Evolutionary conservation across 371 early-diverging fungal genomes (phyloP).

Genomic region (Mortierella sp.): DNA sequence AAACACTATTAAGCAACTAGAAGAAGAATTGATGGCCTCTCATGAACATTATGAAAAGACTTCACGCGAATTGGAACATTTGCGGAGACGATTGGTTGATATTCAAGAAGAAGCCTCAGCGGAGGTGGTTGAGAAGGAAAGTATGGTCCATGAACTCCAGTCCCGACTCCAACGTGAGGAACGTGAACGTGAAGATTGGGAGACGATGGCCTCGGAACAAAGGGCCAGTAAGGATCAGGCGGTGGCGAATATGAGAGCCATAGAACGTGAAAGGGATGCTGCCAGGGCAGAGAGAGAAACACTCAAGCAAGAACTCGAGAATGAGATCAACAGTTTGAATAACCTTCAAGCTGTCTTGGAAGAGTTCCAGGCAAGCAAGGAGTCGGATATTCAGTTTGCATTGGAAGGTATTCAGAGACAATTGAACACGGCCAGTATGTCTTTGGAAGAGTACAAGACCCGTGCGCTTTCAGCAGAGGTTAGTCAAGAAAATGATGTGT

Average conservation of each 20-base stretch:
- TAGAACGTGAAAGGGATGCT: constrained; percentile 69
- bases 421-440: constrained; percentile 59
- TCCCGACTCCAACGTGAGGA: constrained; percentile 63
- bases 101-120: constrained; percentile 64
- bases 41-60: constrained; percentile 55
- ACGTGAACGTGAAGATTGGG: constrained; percentile 73
- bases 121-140: constrained; percentile 59
- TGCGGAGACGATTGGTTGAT: constrained; percentile 59
- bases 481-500: constrained; percentile 13
- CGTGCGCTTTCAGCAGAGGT: constrained; percentile 73
- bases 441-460: constrained; percentile 67
- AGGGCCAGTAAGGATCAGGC: constrained; percentile 66
- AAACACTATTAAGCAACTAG: constrained; percentile 50
- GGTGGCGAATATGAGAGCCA: constrained; percentile 64
- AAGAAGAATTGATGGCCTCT: constrained; percentile 51
- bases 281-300: constrained; percentile 63
- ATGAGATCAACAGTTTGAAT: constrained; percentile 69
- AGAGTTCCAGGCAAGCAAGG: constrained; percentile 86
- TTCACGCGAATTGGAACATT: constrained; percentile 54
- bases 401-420: constrained; percentile 75
- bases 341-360: constrained; percentile 90
- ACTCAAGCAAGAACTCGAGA: constrained; percentile 68
- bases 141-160: constrained; percentile 57
- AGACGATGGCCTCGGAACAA: constrained; percentile 65
- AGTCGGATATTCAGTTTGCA: constrained; percentile 82